Evolutionary conservation across 1,284 basidiomycete species (phyloP).

Genomic region (Moesziomyces parantarcticus): DNA sequence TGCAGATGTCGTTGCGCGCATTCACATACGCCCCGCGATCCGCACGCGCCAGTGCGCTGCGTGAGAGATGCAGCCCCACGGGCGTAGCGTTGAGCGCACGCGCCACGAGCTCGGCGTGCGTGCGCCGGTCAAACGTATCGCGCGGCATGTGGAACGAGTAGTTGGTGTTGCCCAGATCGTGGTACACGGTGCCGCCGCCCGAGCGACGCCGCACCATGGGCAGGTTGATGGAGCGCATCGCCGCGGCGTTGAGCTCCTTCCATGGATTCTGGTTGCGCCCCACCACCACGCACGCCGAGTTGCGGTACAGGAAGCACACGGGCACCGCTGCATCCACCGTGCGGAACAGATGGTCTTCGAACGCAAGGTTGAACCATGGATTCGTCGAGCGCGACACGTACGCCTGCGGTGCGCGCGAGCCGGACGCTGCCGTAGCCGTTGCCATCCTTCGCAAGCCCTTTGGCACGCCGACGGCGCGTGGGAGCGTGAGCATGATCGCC

Average conservation of each 20-base stretch:
- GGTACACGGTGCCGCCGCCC: slow-evolving; percentile 95
- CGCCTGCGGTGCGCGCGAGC: slow-evolving; percentile 65
- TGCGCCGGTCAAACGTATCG: slow-evolving; percentile 80
- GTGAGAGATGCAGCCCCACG: slow-evolving; percentile 13
- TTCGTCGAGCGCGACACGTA: slow-evolving; percentile 85
- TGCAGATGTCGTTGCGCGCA: slow-evolving; percentile 80
- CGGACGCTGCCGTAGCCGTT: neutral
- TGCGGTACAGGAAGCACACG: slow-evolving; percentile 87
- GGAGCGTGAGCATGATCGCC: no score
- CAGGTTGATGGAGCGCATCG: slow-evolving; percentile 73
- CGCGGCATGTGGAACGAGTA: slow-evolving; percentile 93
- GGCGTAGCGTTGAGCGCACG: slow-evolving; percentile 77
- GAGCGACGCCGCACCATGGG: slow-evolving; percentile 87
- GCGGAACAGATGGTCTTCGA: slow-evolving; percentile 76
- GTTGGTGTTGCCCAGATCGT: slow-evolving; percentile 98
- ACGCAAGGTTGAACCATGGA: slow-evolving; percentile 91
- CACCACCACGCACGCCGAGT: slow-evolving; percentile 89
- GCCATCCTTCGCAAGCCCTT: slow-evolving; percentile 1
- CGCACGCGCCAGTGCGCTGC: slow-evolving; percentile 4
- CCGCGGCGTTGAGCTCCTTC: slow-evolving; percentile 87
- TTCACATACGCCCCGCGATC: slow-evolving; percentile 74
- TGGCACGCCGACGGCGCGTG: no score
- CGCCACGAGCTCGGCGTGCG: slow-evolving; percentile 82
- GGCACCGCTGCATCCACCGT: slow-evolving; percentile 30
- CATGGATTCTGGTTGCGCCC: slow-evolving; percentile 98